Base-by-base conservation (phyloP, 2,329 filamentous ascomycete genomes). In the Falciphora oryzae region DNA sequence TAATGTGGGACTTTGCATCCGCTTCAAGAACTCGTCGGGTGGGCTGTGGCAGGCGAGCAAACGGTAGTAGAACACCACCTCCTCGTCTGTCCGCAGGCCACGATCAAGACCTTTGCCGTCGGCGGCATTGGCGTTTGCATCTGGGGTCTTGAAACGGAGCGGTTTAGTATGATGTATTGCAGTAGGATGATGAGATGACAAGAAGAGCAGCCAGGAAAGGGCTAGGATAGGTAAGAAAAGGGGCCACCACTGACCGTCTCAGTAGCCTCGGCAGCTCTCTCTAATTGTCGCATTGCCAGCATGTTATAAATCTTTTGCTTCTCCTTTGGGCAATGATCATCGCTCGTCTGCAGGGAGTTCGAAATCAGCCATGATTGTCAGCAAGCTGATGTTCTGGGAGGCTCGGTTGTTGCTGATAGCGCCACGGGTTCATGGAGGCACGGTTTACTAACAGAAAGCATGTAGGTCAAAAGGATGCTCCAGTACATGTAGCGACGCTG, bases 291-390 rank as follows among this genome's bases (percentile, higher is more conserved):
- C 25, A 80, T 70, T 0, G 82, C 79, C 22, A 86, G 73, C 68
- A 79, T 80, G 16, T 78, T 76, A 64, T 85, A 86, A 0, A 86
- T 73, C 65, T 80, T 81, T 65, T 76, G 79, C 71, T 84, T 85
- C 25, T 79, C 77, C 0, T 78, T 75, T 0, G 80, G 76, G 31
- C 78, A 78, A 65, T 83, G 80, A 2, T 22, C 44, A 53, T 77
- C 70, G 68, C 79, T 83, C 57, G 73, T 77, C 81, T 84, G n/a
- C n/a, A 35, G 13, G 13, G 16, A 2, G 18, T 38, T 22, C 8
- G 16, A 11, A 7, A 32, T 22, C n/a, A 14, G 10, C 13, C 16
- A 6, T 4, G 5, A 7, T 56, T 14, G 38, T 50, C 8, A 25
- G 22, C 8, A 53, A 3, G 44, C 44, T 25, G 7, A 6, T 53